These are phyloP conservation scores for Exophiala oligosperma DNA, from an alignment of 2,329 filamentous ascomycete species.

Conservation along the genomic window DNA sequence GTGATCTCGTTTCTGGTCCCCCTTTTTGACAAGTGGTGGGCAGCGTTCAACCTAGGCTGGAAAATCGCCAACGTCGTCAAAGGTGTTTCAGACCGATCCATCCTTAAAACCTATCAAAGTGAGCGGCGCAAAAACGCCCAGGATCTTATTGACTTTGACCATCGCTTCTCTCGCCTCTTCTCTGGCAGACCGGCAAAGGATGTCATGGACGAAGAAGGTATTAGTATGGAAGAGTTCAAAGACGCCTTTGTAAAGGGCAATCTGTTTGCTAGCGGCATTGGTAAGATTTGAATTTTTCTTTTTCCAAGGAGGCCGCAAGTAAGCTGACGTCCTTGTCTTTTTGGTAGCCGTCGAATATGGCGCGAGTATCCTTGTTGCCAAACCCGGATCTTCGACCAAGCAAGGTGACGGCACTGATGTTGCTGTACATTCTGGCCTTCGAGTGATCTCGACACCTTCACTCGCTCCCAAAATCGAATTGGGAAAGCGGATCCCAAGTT, in stretches of 20 bases:
- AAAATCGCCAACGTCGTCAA: conserved; percentile 54
- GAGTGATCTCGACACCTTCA: conserved; percentile 18
- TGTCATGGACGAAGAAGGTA: conserved; percentile 48
- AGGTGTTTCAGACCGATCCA: conserved; percentile 40
- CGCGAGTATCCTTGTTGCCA: conserved; percentile 57
- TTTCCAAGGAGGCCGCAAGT: neutral
- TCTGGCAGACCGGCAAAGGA: conserved; percentile 59
- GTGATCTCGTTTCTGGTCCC: no score
- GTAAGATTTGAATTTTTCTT: conserved; percentile 14
- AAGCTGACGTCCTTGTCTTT: conserved; percentile 22
- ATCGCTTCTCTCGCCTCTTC: conserved; percentile 56
- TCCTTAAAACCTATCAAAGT: conserved; percentile 54
- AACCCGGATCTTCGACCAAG: conserved; percentile 38
- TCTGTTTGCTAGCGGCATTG: conserved; percentile 59
- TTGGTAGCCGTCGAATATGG: conserved; percentile 58
- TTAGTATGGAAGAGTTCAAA: conserved; percentile 37
- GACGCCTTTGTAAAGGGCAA: conserved; percentile 60
- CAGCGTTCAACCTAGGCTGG: conserved; percentile 58
- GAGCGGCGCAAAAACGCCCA: conserved; percentile 61
- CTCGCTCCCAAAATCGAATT: conserved; percentile 28
- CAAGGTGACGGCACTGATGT: conserved; percentile 46
- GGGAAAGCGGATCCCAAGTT: conserved; percentile 37
- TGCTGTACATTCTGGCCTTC: conserved; percentile 20
- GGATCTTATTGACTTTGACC: conserved; percentile 66
- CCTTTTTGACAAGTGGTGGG: neutral